A percentile compares a stretch with the other conserved stretches of the same genome.
phyloP scores from a whole-genome alignment of 805 yeast genomes.

The Torulaspora microellipsoides region DNA sequence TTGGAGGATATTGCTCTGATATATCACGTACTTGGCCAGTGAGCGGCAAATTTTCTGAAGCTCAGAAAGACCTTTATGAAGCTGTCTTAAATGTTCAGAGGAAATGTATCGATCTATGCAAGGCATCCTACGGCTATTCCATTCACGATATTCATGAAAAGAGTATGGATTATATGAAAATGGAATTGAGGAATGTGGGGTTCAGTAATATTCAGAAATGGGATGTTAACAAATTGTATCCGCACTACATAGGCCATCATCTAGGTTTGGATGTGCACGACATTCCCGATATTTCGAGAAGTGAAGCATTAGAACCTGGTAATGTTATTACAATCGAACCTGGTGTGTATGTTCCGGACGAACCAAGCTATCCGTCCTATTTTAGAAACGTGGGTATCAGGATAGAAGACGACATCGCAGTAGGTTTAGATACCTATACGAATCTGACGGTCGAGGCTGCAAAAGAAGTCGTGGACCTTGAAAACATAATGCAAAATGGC shows the following conservation, averaged over 20 bases:
- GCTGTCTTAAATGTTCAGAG: constrained; percentile 83
- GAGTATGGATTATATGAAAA: constrained; percentile 54
- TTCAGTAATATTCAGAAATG: constrained; percentile 47
- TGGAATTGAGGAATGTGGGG: constrained; percentile 71
- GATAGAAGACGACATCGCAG: constrained; percentile 88
- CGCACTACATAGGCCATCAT: constrained; percentile 95
- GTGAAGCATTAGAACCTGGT: constrained; percentile 50
- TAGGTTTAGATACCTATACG: constrained; percentile 56
- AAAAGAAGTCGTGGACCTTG: constrained; percentile 82
- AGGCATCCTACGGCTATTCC: constrained; percentile 46
- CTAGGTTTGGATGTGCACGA: constrained; percentile 91
- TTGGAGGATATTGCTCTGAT: constrained; percentile 94
- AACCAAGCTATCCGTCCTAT: constrained; percentile 62
- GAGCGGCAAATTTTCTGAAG: constrained; percentile 61
- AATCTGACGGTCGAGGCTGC: constrained; percentile 76
- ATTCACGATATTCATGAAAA: constrained; percentile 71
- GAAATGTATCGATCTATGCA: constrained; percentile 68
- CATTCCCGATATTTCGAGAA: constrained; percentile 59
- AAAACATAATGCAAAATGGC: constrained; percentile 58
- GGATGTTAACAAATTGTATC: constrained; percentile 61
- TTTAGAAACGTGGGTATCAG: constrained; percentile 89
- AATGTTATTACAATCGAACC: constrained; percentile 96
- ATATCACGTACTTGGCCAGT: constrained; percentile 97
- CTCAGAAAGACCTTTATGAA: constrained; percentile 83
- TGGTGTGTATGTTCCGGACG: constrained; percentile 84